These are phyloP conservation scores for Phialophora verrucosa DNA, from an alignment of 2,329 filamentous ascomycete genomes.

Conservation along the genomic window DNA sequence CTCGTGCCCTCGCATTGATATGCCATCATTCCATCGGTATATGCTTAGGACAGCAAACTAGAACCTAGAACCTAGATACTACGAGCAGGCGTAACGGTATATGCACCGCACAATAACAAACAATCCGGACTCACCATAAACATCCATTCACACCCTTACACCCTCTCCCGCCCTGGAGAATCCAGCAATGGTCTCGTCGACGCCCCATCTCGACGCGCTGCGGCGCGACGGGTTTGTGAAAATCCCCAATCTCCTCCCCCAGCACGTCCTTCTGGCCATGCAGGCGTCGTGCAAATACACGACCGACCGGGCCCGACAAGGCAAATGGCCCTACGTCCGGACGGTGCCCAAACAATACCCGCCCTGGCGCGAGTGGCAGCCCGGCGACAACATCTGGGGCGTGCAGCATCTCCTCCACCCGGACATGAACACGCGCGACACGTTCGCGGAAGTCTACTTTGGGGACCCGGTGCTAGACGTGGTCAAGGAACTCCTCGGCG, in stretches of 20 bases:
- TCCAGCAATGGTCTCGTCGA: conserved; percentile 5
- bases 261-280: conserved; percentile 62
- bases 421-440: conserved; percentile 60
- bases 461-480: conserved; percentile 66
- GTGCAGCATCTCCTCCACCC: conserved; percentile 86
- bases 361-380: conserved; percentile 71
- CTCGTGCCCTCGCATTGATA: background rate
- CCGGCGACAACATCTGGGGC: conserved; percentile 77
- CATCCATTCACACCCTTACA: too few species aligned
- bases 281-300: conserved; percentile 64
- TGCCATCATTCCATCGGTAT: background rate
- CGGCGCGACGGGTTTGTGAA: conserved; percentile 76
- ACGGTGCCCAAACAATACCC: conserved; percentile 91
- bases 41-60: background rate
- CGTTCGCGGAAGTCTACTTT: conserved; percentile 76
- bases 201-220: conserved; percentile 59
- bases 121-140: too few species aligned
- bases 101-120: too few species aligned
- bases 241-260: conserved; percentile 68
- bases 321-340: conserved; percentile 79
- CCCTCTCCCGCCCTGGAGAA: background rate
- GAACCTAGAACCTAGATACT: too few species aligned
- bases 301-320: conserved; percentile 68
- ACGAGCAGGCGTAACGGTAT: too few species aligned
- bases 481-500: conserved; percentile 67